phyloP scores from a whole-genome alignment of 2,329 filamentous ascomycete genomes.

The Colletotrichum zoysiae region DNA sequence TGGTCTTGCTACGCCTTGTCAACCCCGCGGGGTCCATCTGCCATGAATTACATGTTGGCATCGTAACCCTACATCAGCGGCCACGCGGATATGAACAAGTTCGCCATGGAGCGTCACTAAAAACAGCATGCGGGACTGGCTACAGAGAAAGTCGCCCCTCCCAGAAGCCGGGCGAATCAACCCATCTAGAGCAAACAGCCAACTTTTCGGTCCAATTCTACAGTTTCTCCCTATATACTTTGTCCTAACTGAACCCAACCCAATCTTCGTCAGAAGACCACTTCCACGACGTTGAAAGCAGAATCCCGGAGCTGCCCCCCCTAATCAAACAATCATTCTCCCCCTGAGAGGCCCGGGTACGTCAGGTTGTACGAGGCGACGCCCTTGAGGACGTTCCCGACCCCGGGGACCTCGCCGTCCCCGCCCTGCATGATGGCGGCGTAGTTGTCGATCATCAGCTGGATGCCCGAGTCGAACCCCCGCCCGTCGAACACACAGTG shows the following conservation, averaged over 20 bases:
- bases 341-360: conserved; percentile 46
- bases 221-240: neutral
- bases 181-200: neutral
- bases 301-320: neutral
- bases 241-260: too few relatives aligned
- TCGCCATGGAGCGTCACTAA: neutral
- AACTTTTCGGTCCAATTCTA: neutral
- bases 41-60: neutral
- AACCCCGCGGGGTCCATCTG: too few relatives aligned
- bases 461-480: conserved; percentile 66
- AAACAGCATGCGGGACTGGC: neutral
- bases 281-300: neutral
- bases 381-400: conserved; percentile 61
- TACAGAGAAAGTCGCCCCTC: neutral
- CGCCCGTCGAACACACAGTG: conserved; percentile 70
- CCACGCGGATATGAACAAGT: neutral
- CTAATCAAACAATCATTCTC: neutral
- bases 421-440: conserved; percentile 65
- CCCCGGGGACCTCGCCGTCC: conserved; percentile 61
- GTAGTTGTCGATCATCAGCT: conserved; percentile 66
- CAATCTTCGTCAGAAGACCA: neutral
- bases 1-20: too few relatives aligned
- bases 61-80: neutral
- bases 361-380: conserved; percentile 61
- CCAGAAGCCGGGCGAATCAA: neutral